Evolutionary conservation across 345 rosid species (phyloP), one percentile per base, ranked within the genome.

Genomic region (Nephelium lappaceum): DNA sequence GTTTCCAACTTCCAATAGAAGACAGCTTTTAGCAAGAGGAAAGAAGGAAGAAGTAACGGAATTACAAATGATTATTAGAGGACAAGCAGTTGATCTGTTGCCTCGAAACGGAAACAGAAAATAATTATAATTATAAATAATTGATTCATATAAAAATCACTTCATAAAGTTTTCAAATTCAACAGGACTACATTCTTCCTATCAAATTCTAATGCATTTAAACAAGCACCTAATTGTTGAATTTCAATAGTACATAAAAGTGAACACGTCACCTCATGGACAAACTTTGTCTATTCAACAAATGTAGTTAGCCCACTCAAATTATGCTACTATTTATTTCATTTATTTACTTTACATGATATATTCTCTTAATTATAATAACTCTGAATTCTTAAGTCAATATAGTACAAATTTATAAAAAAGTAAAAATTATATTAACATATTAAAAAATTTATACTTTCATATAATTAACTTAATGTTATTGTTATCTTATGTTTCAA

Each of bases 1-100:
- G 55, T 49, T 14, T 14, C 19, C 55, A 49, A 74, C 10, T 41
- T 61, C 83, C 62, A 86, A 67, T 75, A 49, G 77, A 79, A 83
- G 86, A 86, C 85, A 83, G 16, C 38, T 69, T 41, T 19, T 53
- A 58, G 57, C 45, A 67, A 31, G 23, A 65, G 76, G 81, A 81
- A 77, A 76, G 68, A 69, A 67, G 78, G 60, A 81, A 71, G 81
- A 64, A 72, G 72, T 42, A 58, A 60, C 49, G 31, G 11, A 16
- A 31, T 8, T 57, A 63, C 58, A 69, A 69, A 61, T 55, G 38
- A 43, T 36, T 8, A 43, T 36, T 8, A 18, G 60, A 69, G 43
- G 31, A 6, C 31, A 47, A 45, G 16, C 24, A 8, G 71, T 57
- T 36, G 67, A 53, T 63, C 5, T 21, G 4, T 43, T 69, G 16